These are phyloP conservation scores for Cucurbita ficifolia DNA, from an alignment of 306 rosid genomes.

Conservation along the genomic window DNA sequence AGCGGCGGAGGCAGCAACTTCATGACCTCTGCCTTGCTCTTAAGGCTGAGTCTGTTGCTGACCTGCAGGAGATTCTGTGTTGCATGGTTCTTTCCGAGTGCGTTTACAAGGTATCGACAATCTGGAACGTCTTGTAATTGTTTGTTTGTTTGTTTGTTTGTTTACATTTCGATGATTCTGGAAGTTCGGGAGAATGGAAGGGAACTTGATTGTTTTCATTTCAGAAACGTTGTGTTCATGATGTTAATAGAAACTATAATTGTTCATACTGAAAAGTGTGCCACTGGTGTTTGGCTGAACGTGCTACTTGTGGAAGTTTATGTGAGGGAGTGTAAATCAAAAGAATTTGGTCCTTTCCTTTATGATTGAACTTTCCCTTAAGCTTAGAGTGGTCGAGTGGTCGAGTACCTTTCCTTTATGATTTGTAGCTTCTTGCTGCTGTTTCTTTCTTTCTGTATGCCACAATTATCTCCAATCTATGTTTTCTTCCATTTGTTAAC, in stretches of 20 bases:
- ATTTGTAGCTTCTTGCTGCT: not conserved
- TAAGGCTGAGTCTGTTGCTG: constrained; percentile 61
- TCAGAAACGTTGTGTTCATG: not conserved
- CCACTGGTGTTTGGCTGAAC: not conserved
- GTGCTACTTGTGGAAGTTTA: not conserved
- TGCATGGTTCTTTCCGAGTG: constrained; percentile 95
- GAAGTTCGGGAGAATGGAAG: not conserved
- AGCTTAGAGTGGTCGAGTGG: not conserved
- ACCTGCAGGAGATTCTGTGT: constrained; percentile 78
- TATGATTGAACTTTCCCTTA: not conserved
- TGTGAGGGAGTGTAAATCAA: too few species aligned
- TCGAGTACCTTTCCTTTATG: not conserved
- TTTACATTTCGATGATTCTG: not conserved
- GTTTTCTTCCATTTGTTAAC: not conserved
- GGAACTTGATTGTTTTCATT: not conserved
- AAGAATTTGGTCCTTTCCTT: not conserved
- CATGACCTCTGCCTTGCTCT: constrained; percentile 53
- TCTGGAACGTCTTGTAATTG: not conserved
- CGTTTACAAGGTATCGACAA: constrained; percentile 60
- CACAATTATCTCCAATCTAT: not conserved
- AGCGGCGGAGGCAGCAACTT: constrained; percentile 53
- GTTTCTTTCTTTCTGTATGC: not conserved
- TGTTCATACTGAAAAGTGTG: not conserved
- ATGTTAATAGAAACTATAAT: not conserved
- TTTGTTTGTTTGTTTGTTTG: not conserved